Evolutionary conservation across 2,329 filamentous ascomycete species (phyloP).

Genomic region (Fusarium sp.): DNA sequence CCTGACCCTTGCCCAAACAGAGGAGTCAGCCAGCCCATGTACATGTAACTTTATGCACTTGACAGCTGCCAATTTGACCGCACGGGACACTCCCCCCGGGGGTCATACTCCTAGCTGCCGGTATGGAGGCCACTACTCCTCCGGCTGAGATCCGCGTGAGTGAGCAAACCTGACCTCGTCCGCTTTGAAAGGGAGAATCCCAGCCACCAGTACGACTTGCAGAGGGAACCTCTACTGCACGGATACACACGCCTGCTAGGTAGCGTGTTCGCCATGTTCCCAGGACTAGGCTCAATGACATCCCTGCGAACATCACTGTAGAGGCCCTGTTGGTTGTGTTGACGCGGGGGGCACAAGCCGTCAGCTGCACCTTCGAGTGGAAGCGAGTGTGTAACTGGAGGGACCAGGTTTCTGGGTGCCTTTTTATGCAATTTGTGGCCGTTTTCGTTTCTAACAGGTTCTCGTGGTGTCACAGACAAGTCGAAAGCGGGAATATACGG

Average conservation of each 20-base stretch:
- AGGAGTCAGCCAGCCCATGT: not conserved
- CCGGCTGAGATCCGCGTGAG: conserved; percentile 38
- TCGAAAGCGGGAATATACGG: conserved; percentile 25
- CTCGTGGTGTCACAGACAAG: conserved; percentile 22
- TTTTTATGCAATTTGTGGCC: conserved; percentile 4
- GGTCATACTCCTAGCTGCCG: conserved; percentile 21
- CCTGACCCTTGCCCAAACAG: not conserved
- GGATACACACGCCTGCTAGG: conserved; percentile 5
- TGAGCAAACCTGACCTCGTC: conserved; percentile 20
- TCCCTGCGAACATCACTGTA: conserved; percentile 26
- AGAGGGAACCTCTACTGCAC: not conserved
- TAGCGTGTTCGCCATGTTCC: conserved; percentile 1
- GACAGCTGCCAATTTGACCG: conserved; percentile 26
- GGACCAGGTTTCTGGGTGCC: conserved; percentile 19
- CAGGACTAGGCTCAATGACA: conserved; percentile 15
- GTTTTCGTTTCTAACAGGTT: conserved; percentile 28
- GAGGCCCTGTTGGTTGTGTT: conserved; percentile 12
- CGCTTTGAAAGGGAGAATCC: not conserved
- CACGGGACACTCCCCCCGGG: conserved; percentile 22
- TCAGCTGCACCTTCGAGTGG: conserved; percentile 8
- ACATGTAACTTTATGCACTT: not conserved
- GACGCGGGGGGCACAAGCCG: conserved; percentile 11
- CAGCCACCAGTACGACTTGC: conserved; percentile 9
- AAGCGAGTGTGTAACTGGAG: conserved; percentile 36
- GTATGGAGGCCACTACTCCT: conserved; percentile 34